A percentile compares a stretch with the other conserved stretches of the same genome.
phyloP scores from a whole-genome alignment of 116 monocot genomes.

The Cymodocea nodosa region DNA sequence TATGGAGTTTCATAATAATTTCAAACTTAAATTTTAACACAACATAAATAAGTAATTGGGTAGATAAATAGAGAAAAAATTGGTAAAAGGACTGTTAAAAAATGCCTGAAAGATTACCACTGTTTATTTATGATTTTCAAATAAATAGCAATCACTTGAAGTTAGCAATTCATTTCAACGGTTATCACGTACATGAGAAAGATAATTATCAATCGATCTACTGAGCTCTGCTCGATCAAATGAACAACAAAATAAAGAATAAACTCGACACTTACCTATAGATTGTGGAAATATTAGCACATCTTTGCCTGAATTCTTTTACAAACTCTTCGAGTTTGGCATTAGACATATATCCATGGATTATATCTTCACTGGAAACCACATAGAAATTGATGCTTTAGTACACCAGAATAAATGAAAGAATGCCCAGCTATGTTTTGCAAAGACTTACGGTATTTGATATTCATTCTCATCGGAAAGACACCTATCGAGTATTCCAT shows the following conservation, averaged over 20 bases:
- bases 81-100: too few species aligned
- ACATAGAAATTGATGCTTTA: not conserved
- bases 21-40: too few species aligned
- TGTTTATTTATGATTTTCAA: not conserved
- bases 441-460: slow-evolving; percentile 29
- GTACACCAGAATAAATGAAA: not conserved
- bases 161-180: too few species aligned
- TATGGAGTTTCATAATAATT: too few species aligned
- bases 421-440: not conserved
- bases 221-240: not conserved
- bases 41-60: too few species aligned
- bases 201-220: not conserved
- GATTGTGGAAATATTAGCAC: slow-evolving; percentile 56
- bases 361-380: slow-evolving; percentile 30
- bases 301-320: slow-evolving; percentile 51
- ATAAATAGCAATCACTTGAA: too few species aligned
- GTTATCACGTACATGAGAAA: not conserved
- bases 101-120: too few species aligned
- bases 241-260: not conserved
- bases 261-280: slow-evolving; percentile 51
- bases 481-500: slow-evolving; percentile 12
- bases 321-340: slow-evolving; percentile 55
- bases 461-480: slow-evolving; percentile 26
- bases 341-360: slow-evolving; percentile 76
- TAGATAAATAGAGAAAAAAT: too few species aligned